Conservation (phyloP, 2,329 filamentous ascomycete species). For the Sphaerulina musiva region DNA sequence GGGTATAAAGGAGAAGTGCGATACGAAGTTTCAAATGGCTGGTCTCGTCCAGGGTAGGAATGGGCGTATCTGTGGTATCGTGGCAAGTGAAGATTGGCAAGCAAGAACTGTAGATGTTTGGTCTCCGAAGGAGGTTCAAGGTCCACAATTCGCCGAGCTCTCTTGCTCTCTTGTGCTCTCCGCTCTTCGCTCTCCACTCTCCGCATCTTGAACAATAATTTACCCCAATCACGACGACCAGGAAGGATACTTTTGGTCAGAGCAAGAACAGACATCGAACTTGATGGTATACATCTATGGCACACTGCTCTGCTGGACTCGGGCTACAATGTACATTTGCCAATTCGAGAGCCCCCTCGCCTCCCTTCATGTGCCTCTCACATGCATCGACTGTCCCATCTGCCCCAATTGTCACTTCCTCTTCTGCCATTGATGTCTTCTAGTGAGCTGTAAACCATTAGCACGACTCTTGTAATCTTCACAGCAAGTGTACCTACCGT, state of each 20-base stretch:
- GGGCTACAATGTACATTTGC: conserved; percentile 29
- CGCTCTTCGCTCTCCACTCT: too few relatives aligned
- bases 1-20: background rate
- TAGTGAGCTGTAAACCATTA: conserved; percentile 31
- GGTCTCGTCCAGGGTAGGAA: too few relatives aligned
- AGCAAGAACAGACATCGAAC: conserved; percentile 4
- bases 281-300: conserved; percentile 31
- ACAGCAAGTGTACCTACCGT: conserved; percentile 56
- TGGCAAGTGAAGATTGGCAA: too few relatives aligned
- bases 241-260: background rate
- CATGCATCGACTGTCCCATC: background rate
- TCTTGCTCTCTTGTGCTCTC: too few relatives aligned
- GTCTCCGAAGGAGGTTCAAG: too few relatives aligned
- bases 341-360: background rate
- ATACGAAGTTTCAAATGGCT: background rate
- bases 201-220: background rate
- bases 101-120: too few relatives aligned
- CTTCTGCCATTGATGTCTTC: conserved; percentile 1
- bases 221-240: background rate
- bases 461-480: background rate
- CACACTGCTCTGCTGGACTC: conserved; percentile 14
- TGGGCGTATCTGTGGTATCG: too few relatives aligned
- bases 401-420: background rate
- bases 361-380: background rate
- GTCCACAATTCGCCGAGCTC: too few relatives aligned